These are phyloP conservation scores for Clonostachys rosea DNA, from an alignment of 2,329 filamentous ascomycete species.

Conservation along the genomic window DNA sequence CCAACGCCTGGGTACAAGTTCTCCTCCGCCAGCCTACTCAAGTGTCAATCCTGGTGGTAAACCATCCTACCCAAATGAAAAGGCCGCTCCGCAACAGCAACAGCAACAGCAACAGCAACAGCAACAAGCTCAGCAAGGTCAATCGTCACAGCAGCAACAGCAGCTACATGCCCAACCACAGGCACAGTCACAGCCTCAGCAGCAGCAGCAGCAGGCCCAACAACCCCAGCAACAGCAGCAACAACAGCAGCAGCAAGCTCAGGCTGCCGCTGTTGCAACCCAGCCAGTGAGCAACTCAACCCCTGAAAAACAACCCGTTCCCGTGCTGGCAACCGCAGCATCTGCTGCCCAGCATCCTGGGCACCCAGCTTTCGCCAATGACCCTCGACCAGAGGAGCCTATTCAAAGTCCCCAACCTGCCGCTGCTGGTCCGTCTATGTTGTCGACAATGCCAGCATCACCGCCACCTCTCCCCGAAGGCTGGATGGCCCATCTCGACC, in stretches of 20 bases:
- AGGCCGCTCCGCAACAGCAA: conserved; percentile 36
- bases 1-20: conserved; percentile 74
- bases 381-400: conserved; percentile 53
- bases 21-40: conserved; percentile 93
- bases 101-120: conserved; percentile 3
- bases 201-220: not conserved
- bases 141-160: conserved; percentile 10
- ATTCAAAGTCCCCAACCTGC: conserved; percentile 40
- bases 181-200: conserved; percentile 1
- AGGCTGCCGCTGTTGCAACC: conserved; percentile 15
- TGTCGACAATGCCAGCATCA: conserved; percentile 56
- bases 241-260: conserved; percentile 7
- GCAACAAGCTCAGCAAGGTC: conserved; percentile 5
- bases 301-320: conserved; percentile 18
- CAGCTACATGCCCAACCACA: conserved; percentile 16
- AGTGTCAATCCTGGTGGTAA: conserved; percentile 56
- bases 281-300: conserved; percentile 13
- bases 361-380: conserved; percentile 90
- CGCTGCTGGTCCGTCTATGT: conserved; percentile 34
- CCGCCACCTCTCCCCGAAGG: conserved; percentile 93
- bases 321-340: conserved; percentile 12
- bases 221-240: not conserved
- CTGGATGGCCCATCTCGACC: conserved; percentile 96
- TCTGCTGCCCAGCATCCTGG: conserved; percentile 46
- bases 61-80: conserved; percentile 73